A percentile compares a stretch with the other conserved stretches of the same genome.
phyloP scores from a whole-genome alignment of 2,329 filamentous ascomycete genomes.

The Penicillium aurantiogriseum region DNA sequence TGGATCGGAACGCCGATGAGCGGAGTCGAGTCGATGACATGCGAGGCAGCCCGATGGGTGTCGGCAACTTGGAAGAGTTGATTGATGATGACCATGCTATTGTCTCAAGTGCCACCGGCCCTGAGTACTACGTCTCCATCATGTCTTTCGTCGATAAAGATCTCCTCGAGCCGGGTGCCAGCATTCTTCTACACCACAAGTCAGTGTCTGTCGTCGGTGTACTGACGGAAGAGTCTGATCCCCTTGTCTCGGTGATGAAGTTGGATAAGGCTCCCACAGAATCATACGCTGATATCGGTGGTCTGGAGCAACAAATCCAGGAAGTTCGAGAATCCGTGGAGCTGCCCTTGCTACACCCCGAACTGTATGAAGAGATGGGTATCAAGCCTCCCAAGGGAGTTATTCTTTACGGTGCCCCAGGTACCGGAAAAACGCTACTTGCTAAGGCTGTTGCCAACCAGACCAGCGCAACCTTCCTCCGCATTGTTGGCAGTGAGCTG shows the following conservation, averaged over 20 bases:
- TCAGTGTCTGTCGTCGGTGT: constrained; percentile 97
- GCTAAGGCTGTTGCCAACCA: constrained; percentile 98
- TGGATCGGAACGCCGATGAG: constrained; percentile 91
- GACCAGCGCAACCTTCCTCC: constrained; percentile 96
- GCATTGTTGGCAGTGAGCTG: constrained; percentile 93
- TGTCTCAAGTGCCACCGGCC: constrained; percentile 93
- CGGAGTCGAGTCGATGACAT: constrained; percentile 94
- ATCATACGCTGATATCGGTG: constrained; percentile 97
- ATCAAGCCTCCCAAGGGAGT: constrained; percentile 99
- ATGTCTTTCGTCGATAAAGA: constrained; percentile 99
- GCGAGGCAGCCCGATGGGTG: constrained; percentile 97
- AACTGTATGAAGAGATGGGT: constrained; percentile 99
- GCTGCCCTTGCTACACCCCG: constrained; percentile 87
- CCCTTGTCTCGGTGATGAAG: constrained; percentile 97
- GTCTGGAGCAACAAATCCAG: constrained; percentile 91
- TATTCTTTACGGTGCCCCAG: constrained; percentile 94
- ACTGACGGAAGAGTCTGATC: constrained; percentile 92
- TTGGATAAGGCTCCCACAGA: constrained; percentile 97
- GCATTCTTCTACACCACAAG: constrained; percentile 94
- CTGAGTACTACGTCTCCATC: constrained; percentile 99
- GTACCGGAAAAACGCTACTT: constrained; percentile 92
- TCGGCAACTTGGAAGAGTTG: constrained; percentile 95
- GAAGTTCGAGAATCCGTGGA: constrained; percentile 97
- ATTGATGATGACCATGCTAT: constrained; percentile 99
- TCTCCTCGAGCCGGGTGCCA: constrained; percentile 90